A percentile compares a stretch with the other conserved stretches of the same genome.
Conservation (phyloP, 2,329 filamentous ascomycete genomes). For the Thelonectria olida region DNA sequence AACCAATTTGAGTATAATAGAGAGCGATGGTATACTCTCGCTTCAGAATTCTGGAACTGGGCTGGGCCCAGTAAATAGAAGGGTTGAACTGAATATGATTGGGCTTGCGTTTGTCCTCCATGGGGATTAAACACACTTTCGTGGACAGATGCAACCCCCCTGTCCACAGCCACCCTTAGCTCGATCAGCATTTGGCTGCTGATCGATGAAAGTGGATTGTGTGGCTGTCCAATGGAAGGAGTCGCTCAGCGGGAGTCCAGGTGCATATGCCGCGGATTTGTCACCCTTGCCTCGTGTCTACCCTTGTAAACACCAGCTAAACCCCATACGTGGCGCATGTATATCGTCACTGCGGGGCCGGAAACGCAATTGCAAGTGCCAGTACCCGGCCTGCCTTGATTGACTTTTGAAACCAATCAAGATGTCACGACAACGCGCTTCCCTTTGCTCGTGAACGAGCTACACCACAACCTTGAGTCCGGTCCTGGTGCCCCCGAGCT, state of each 20-base stretch:
- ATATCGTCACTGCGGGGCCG: neutral
- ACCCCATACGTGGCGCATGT: neutral
- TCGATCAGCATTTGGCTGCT: neutral
- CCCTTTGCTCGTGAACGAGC: slow-evolving; percentile 40
- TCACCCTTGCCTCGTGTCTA: neutral
- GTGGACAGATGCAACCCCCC: neutral
- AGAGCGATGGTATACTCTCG: too few relatives aligned
- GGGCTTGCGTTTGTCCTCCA: too few relatives aligned
- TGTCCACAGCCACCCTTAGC: neutral
- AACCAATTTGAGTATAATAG: too few relatives aligned
- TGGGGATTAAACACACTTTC: neutral
- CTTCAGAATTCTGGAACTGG: too few relatives aligned
- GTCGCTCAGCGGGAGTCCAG: neutral
- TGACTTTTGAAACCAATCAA: neutral
- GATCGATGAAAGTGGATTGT: slow-evolving; percentile 1
- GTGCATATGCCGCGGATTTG: neutral
- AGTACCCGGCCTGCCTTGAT: neutral
- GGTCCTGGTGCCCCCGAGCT: slow-evolving; percentile 43
- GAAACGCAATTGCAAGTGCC: neutral
- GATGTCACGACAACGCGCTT: neutral
- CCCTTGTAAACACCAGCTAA: neutral
- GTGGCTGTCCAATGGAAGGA: neutral
- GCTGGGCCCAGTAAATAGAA: too few relatives aligned
- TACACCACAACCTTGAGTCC: slow-evolving; percentile 41
- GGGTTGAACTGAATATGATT: too few relatives aligned